These are phyloP conservation scores for Calocera viscosa DNA, from an alignment of 768 basidiomycete species.

Conservation along the genomic window DNA sequence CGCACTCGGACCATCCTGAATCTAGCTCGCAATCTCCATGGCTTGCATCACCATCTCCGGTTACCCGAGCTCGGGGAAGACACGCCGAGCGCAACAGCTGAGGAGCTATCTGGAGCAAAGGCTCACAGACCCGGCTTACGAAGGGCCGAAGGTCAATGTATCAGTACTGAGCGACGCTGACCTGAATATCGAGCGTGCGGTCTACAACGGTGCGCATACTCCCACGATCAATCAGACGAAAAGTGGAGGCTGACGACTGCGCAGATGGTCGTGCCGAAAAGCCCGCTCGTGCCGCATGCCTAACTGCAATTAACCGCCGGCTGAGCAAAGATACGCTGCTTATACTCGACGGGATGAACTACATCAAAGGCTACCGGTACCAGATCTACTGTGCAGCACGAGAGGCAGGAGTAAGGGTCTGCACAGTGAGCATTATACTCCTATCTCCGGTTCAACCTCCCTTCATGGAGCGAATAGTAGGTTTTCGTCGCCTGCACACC, in stretches of 20 bases:
- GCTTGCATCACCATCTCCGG: conserved; percentile 86
- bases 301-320: conserved; percentile 67
- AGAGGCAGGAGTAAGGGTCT: conserved; percentile 71
- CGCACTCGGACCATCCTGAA: background rate
- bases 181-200: conserved; percentile 48
- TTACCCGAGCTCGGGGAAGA: conserved; percentile 80
- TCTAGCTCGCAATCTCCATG: conserved; percentile 37
- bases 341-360: conserved; percentile 84
- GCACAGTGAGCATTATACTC: conserved; percentile 51
- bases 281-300: conserved; percentile 68
- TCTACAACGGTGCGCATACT: conserved; percentile 54
- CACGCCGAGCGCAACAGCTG: conserved; percentile 56
- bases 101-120: conserved; percentile 41
- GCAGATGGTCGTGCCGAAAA: conserved; percentile 75
- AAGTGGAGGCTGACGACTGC: conserved; percentile 3
- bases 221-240: background rate
- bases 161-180: conserved; percentile 59
- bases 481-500: conserved; percentile 62
- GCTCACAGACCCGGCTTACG: conserved; percentile 38
- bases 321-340: conserved; percentile 63
- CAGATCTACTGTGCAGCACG: conserved; percentile 94
- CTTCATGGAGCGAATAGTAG: conserved; percentile 32
- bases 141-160: conserved; percentile 39
- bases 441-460: background rate
- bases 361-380: conserved; percentile 97